Conservation (phyloP, 2,329 filamentous ascomycete genomes). For the Verticillium klebahnii region DNA sequence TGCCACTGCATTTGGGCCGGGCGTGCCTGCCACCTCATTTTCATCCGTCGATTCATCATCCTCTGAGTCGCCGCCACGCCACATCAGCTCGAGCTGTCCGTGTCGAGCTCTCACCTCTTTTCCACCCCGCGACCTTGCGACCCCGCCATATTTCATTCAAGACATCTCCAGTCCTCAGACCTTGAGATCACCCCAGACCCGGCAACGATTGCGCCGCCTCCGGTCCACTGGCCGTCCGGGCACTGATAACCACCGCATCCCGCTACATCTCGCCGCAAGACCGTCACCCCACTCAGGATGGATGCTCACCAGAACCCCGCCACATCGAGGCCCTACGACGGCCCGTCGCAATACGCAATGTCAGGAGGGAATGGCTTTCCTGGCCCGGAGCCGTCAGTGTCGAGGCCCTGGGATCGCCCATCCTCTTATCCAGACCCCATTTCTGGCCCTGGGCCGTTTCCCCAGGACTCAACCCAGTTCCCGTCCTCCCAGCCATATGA, state of each 20-base stretch:
- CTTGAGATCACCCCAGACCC: not conserved
- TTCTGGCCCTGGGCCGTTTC: not conserved
- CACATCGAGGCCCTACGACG: not conserved
- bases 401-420: not conserved
- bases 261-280: not conserved
- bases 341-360: not conserved
- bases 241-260: not conserved
- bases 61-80: not conserved
- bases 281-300: not conserved
- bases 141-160: not conserved
- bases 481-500: not conserved
- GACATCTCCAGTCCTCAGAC: not conserved
- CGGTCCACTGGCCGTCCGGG: not conserved
- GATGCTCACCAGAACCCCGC: not conserved
- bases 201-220: not conserved
- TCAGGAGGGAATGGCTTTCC: not conserved
- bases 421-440: not conserved
- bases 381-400: not conserved
- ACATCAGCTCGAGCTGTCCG: not conserved
- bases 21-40: slow-evolving; percentile 1
- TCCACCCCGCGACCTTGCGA: not conserved
- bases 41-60: not conserved
- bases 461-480: not conserved
- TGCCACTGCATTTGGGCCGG: slow-evolving; percentile 1
- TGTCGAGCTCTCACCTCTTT: not conserved